A percentile compares a stretch with the other conserved stretches of the same genome.
Evolutionary conservation across 129 eudicot genomes (phyloP).

Genomic region (Pittosporum tobira): DNA sequence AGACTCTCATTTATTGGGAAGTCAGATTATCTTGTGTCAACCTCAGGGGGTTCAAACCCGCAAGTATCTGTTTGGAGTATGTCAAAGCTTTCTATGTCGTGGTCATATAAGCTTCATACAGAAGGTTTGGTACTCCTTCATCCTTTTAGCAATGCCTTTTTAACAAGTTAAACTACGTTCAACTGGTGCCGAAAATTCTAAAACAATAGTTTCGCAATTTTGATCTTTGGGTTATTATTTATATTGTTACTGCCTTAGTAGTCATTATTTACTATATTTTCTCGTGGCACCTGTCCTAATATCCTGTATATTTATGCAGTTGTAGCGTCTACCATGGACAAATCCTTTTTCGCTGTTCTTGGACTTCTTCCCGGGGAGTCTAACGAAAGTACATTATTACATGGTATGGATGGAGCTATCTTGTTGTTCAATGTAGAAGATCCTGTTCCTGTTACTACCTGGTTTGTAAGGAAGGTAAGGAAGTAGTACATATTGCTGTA

Average conservation of each 20-base stretch:
- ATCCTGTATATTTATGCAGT: constrained; percentile 40
- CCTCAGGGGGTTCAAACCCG: constrained; percentile 60
- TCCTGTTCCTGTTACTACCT: constrained; percentile 63
- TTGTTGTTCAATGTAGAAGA: constrained; percentile 52
- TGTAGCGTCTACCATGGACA: constrained; percentile 47
- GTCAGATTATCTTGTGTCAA: constrained; percentile 68
- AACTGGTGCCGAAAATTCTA: neutral
- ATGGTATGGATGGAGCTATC: constrained; percentile 36
- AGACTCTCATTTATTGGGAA: constrained; percentile 74
- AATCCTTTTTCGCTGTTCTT: constrained; percentile 61
- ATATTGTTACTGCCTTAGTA: no score
- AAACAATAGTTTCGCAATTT: neutral
- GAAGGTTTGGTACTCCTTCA: constrained; percentile 42
- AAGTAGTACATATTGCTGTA: neutral
- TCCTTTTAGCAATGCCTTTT: neutral
- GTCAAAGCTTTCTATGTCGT: constrained; percentile 48
- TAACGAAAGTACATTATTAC: constrained; percentile 16
- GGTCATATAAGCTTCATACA: constrained; percentile 72
- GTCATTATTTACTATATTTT: no score
- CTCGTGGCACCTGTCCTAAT: neutral
- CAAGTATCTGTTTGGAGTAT: constrained; percentile 75
- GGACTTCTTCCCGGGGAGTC: constrained; percentile 36
- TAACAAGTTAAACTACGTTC: neutral
- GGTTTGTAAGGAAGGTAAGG: constrained; percentile 85
- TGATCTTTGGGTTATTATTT: neutral